phyloP scores from a whole-genome alignment of 1,139 yeast genomes.

The Suzukiozyma palmioleophila region DNA sequence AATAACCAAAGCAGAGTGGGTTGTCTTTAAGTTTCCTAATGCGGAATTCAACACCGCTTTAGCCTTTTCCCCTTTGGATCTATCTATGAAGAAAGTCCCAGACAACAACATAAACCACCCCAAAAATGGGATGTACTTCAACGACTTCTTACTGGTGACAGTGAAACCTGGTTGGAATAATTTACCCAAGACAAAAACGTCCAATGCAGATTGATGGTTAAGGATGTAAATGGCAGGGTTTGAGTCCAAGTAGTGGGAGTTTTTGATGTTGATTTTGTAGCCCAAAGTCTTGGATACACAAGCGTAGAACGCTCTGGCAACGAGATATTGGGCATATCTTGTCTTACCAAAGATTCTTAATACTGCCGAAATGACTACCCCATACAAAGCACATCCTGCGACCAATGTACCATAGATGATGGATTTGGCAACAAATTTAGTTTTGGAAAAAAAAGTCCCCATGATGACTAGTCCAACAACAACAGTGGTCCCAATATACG shows the following conservation, averaged over 20 bases:
- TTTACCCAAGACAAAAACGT: conserved; percentile 72
- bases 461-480: conserved; percentile 3
- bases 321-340: conserved; percentile 82
- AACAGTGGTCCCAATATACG: not conserved
- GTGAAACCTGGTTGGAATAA: conserved; percentile 86
- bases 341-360: conserved; percentile 69
- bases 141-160: conserved; percentile 85
- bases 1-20: conserved; percentile 71
- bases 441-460: not conserved
- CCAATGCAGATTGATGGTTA: conserved; percentile 91
- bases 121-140: conserved; percentile 82
- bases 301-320: conserved; percentile 76
- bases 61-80: conserved; percentile 75
- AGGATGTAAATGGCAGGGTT: conserved; percentile 82
- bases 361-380: conserved; percentile 69
- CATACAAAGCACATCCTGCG: conserved; percentile 63
- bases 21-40: conserved; percentile 50
- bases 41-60: conserved; percentile 70
- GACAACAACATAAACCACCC: conserved; percentile 95
- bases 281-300: conserved; percentile 61
- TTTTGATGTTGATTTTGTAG: conserved; percentile 61
- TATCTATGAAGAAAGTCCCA: conserved; percentile 87
- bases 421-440: conserved; percentile 53
- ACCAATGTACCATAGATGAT: conserved; percentile 49
- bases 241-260: conserved; percentile 44